Evolutionary conservation across 2,329 filamentous ascomycete species (phyloP).

Genomic region (Fusarium secorum): DNA sequence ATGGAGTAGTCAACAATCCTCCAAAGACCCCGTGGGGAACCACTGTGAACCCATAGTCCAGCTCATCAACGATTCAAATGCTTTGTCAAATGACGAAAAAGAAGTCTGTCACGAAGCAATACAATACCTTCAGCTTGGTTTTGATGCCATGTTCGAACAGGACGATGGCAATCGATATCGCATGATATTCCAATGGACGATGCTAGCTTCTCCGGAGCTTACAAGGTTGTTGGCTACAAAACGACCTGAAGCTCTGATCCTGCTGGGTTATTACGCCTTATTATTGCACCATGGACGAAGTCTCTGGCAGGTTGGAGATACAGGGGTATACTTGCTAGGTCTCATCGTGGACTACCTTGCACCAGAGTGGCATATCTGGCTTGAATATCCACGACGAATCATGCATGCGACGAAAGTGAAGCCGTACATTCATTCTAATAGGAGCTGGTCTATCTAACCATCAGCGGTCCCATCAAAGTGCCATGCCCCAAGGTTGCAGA

Average conservation of each 20-base stretch:
- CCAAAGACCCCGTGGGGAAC: neutral
- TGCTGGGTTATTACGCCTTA: conserved; percentile 21
- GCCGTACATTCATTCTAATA: fast-evolving
- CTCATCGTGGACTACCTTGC: conserved; percentile 9
- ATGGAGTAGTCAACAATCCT: neutral
- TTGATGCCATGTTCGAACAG: neutral
- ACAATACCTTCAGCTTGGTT: conserved; percentile 12
- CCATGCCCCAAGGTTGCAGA: neutral
- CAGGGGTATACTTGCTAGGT: conserved; percentile 10
- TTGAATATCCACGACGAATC: neutral
- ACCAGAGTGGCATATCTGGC: conserved; percentile 17
- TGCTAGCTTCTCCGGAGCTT: conserved; percentile 6
- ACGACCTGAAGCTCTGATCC: neutral
- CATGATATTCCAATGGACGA: conserved; percentile 31
- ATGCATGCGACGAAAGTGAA: neutral
- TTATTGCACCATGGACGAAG: conserved; percentile 7
- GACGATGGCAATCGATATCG: neutral
- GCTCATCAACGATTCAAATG: neutral
- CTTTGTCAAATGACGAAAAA: neutral
- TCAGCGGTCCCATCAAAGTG: neutral
- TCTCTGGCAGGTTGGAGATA: conserved; percentile 19
- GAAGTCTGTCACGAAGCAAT: neutral
- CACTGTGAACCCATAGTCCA: neutral
- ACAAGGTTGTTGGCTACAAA: neutral
- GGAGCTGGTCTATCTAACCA: fast-evolving